A percentile compares a stretch with the other conserved stretches of the same genome.
These are phyloP conservation scores for Botrytis aclada DNA, from an alignment of 2,329 filamentous ascomycete species.

Conservation along the genomic window DNA sequence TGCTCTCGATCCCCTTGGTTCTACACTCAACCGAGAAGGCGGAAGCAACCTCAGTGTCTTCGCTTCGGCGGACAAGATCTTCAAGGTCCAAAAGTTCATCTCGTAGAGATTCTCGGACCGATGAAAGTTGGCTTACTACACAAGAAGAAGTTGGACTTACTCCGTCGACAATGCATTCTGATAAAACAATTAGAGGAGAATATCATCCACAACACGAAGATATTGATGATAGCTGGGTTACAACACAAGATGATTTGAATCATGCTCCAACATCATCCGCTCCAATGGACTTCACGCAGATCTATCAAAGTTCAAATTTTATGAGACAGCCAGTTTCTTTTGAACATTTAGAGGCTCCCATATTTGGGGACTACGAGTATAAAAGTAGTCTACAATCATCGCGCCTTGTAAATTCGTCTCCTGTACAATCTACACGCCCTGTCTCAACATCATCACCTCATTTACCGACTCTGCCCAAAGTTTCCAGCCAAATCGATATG, in stretches of 20 bases:
- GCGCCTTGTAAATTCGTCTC: not conserved
- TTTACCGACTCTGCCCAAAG: not conserved
- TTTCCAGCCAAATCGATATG: not conserved
- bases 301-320: not conserved
- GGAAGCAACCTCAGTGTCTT: not conserved
- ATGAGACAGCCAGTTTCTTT: not conserved
- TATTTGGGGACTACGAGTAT: not conserved
- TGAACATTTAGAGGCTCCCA: not conserved
- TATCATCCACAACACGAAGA: not conserved
- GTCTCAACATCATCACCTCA: not conserved
- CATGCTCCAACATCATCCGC: not conserved
- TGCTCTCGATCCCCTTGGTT: not conserved
- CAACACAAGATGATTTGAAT: slow-evolving; percentile 12
- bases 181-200: not conserved
- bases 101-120: not conserved
- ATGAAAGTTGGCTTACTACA: slow-evolving; percentile 18
- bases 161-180: not conserved
- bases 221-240: slow-evolving; percentile 15
- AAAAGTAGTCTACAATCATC: slow-evolving; percentile 1
- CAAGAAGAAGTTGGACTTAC: slow-evolving; percentile 12
- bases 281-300: slow-evolving; percentile 8
- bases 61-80: not conserved
- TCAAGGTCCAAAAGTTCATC: not conserved
- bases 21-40: not conserved
- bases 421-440: not conserved